Conservation (phyloP, 129 eudicot species). For the Mikania micrantha region DNA sequence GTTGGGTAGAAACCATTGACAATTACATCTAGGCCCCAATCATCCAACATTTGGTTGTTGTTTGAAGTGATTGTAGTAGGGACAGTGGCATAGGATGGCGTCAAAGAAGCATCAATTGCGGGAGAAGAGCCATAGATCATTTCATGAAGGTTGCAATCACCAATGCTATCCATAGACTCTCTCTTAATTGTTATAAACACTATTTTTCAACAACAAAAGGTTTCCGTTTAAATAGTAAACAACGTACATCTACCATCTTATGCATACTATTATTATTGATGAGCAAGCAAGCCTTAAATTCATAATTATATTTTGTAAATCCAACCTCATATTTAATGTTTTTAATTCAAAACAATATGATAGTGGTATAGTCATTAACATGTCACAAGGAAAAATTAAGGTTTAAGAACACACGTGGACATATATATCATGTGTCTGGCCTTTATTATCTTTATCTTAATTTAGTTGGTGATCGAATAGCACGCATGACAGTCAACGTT, state of each 20-base stretch:
- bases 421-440: too few relatives aligned
- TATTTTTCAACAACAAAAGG: background rate
- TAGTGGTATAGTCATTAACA: background rate
- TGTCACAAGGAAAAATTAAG: too few relatives aligned
- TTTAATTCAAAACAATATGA: background rate
- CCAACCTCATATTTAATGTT: background rate
- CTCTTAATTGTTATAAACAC: background rate
- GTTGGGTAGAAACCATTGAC: too few relatives aligned
- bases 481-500: background rate
- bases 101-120: background rate
- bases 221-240: too few relatives aligned
- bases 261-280: background rate
- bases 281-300: background rate
- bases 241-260: background rate
- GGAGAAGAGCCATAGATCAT: background rate
- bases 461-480: background rate
- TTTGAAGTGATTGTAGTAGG: background rate
- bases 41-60: background rate
- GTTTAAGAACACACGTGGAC: too few relatives aligned
- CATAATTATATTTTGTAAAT: background rate
- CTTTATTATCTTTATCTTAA: too few relatives aligned
- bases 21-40: background rate
- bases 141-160: background rate
- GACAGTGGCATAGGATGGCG: background rate
- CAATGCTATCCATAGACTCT: background rate